Base-by-base conservation (phyloP, 2,329 filamentous ascomycete species). In the Xylariaceae sp. region DNA sequence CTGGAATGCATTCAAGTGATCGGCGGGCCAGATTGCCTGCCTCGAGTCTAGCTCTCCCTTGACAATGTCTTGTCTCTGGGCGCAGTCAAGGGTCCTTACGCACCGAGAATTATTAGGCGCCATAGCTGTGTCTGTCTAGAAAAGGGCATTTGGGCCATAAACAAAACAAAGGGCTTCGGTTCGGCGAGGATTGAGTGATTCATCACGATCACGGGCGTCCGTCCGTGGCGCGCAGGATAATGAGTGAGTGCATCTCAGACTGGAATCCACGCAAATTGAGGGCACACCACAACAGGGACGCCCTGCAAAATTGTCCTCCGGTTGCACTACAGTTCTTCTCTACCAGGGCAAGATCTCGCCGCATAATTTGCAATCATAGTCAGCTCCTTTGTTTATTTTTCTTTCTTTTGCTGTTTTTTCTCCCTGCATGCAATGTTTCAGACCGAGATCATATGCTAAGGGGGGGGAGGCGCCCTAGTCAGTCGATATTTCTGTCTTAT, bases 41-140 rank as follows among this genome's bases (percentile, higher is more conserved):
- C 23, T 10, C 3, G 42, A 39, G 10, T 18, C 37, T 42, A 2
- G 17, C 17, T 49, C 42, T 45, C 23, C 53, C 39, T 58, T 15
- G 57, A 60, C 58, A 63, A 63, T 64, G 63, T 60, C 61, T 63
- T 64, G 61, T 62, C 61, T 64, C 61, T 61, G n/a, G 23, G 2
- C 18, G 45, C 39, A 30, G 52, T 39, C 57, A 53, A 57, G 51
- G 34, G 51, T 54, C 53, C 35, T 35, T 35, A 44, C 51, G 51
- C 17, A 51, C 34, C 44, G 49, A 61, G 49, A 61, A 63, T 7
- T 7, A 62, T 65, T 62, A 44, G 50, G 17, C 10, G 30, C 30
- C 34, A 17, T 55, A 54, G 57, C 54, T 58, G 9, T 13, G 51
- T 45, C 4, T 35, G n/a, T 39, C 18, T n/a, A 51, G 55, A 47